Evolutionary conservation across 1,284 basidiomycete genomes (phyloP).

Genomic region (Pisolithus thermaeus): DNA sequence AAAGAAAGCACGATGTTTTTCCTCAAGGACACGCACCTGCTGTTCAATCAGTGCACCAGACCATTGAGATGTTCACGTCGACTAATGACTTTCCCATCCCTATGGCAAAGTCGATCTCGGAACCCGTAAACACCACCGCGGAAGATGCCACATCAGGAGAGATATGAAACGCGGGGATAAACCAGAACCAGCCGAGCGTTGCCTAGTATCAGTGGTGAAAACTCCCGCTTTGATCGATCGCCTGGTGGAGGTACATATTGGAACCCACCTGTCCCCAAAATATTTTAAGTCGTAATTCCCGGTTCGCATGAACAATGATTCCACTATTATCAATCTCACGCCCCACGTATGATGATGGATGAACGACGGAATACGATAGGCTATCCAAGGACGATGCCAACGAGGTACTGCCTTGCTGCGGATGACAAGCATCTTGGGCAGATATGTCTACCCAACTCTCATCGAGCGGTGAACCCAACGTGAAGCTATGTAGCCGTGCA

Average conservation of each 20-base stretch:
- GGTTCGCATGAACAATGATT: conserved; percentile 58
- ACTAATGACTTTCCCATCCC: conserved; percentile 64
- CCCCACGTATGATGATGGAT: not conserved
- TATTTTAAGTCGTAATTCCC: conserved; percentile 75
- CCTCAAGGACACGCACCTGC: not conserved
- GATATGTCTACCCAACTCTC: conserved; percentile 40
- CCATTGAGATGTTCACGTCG: conserved; percentile 55
- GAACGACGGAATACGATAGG: conserved; percentile 1
- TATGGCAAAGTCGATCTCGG: conserved; percentile 72
- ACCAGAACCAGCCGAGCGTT: conserved; percentile 79
- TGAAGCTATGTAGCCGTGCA: conserved; percentile 38
- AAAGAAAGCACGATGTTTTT: not conserved
- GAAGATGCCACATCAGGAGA: conserved; percentile 20
- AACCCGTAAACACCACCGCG: conserved; percentile 39
- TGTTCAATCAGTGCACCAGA: conserved; percentile 27
- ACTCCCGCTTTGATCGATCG: conserved; percentile 4
- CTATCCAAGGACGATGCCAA: not conserved
- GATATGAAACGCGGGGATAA: conserved; percentile 79
- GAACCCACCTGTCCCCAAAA: conserved; percentile 64
- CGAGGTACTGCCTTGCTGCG: conserved; percentile 11
- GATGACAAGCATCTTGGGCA: conserved; percentile 25
- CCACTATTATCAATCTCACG: conserved; percentile 25
- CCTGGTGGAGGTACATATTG: not conserved
- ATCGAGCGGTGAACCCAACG: conserved; percentile 39
- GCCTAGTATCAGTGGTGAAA: conserved; percentile 37